Base-by-base conservation (phyloP, 129 eudicot genomes). In the Kitagawia praeruptora region DNA sequence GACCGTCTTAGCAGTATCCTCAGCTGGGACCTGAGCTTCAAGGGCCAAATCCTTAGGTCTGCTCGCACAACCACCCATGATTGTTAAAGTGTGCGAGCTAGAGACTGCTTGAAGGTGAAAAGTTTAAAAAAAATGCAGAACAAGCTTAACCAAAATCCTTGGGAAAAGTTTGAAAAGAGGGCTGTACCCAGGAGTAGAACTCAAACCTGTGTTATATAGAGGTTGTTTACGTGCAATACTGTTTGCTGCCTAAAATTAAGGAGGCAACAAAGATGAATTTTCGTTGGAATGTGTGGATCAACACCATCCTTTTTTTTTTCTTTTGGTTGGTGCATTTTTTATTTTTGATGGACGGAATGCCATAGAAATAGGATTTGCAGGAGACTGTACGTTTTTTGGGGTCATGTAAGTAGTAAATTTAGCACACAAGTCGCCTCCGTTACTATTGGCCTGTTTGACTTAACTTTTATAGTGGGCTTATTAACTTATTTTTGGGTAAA, bases 21-120 rank as follows among this genome's bases (percentile, higher is more conserved):
- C 64, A 70, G 31, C 58, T 8, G 75, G 81, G 25, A 74, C 64
- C 25, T 47, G 44, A 45, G n/a, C 16, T 2, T 45, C 9, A 46
- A 23, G 1, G 23, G 21, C 64, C 81, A 78, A 78, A 78, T 78
- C 81, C 64, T 78, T 78, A 67, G 81, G 81, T 31, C 56, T 78
- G 75, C 63, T 78, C 46, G 81, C 81, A 78, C 81, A 78, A 53
- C 63, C 77, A 69, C 82, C 82, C 82, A 70, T 49, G 37, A 67
- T 66, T 47, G 15, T 47, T 16, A 47, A 5, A n/a, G 34, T 25
- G 69, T 16, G 48, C 51, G 72, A 58, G 61, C 13, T n/a, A 13
- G 72, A 58, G 61, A 51, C 77, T 75, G 77, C 5, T 74, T 4
- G 39, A 79, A 7, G 4, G 39, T 31, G 42, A 48, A 25, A 27